Evolutionary conservation across 352 stramenopile genomes (phyloP), one percentile per base, ranked within the genome.

Genomic region (Thalassiosira tumida): DNA sequence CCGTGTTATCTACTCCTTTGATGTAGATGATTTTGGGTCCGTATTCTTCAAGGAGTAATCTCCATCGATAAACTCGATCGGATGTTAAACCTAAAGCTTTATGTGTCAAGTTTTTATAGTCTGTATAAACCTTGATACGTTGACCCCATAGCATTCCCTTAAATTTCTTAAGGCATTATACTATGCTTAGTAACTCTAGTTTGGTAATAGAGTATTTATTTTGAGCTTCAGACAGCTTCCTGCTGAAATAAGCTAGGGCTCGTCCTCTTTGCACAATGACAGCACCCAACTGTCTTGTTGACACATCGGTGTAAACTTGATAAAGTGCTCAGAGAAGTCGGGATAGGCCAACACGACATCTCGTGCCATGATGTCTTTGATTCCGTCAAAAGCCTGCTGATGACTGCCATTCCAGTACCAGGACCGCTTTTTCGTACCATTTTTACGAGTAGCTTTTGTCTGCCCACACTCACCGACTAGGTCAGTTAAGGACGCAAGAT

Each of bases 101-200:
- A 67, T 77, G 50, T 37, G 70, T 91, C 15, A 94, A 59, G 80
- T 94, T 94, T 75, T 91, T 91, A 79, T 95, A 89, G 41, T 94
- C 89, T 35, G 91, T 95, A 62, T 88, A 91, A 6, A 95, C 81
- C n/a, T 84, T 78, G 5, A 95, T 70, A 24, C 81, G 35, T 14
- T 91, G 84, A 31, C 93, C 91, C 35, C 86, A 87, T 17, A 96
- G 75, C 72, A 95, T 95, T 14, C 87, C 88, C 64, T 91, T 90
- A 54, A 91, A 94, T 67, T 95, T 91, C 78, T 94, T 95, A 47
- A 96, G 54, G 35, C 64, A 89, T 90, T 96, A 88, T 35, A 93
- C 73, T 62, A 92, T 93, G 21, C 73, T 47, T 35, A 95, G 38
- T 21, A 95, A 50, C 75, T 95, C 89, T 31, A 80, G 47, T 77